Base-by-base conservation (phyloP, 257 asterid species). In the Coffea canephora region DNA sequence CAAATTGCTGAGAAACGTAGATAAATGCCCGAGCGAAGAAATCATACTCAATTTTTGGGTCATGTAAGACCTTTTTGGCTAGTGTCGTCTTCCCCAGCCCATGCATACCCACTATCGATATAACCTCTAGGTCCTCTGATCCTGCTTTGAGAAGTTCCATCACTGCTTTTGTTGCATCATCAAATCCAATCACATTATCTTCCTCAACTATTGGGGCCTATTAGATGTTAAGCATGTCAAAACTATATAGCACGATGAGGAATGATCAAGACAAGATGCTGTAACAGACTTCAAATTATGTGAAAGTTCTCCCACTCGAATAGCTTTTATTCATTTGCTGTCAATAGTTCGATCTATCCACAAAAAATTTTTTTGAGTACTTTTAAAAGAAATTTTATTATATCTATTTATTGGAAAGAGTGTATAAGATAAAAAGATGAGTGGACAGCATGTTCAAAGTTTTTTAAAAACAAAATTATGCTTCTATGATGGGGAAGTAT, bases 11-110 rank as follows among this genome's bases (percentile, higher is more conserved):
- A 45, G 96, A 88, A 72, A 89, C 85, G 25, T 85, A 83, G 34
- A 86, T 88, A 89, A 91, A 91, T 1, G 86, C 91, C 0, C 91
- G 88, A 11, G 59, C 83, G 76, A 78, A 77, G 87, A 88, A 91
- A 23, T 87, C 84, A 9, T 77, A 88, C 27, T 83, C 87, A 11
- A 85, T 82, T 4, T 25, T 74, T 19, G 85, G 84, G 55, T 87
- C 89, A 61, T 88, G 85, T 11, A 83, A 91, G 8, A 90, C 81
- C 89, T 87, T 88, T 49, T 83, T 88, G 43, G 94, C 96, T 43
- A 90, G 68, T 2, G 94, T 91, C 18, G 94, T 90, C 83, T 91
- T 87, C 18, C 94, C 96, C 16, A 79, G 77, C 43, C 86, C 84
- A 8, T 62, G 45, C 84, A 83, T 80, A 0, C 86, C 86, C 16